A percentile compares a stretch with the other conserved stretches of the same genome.
Conservation (phyloP, 805 yeast species). For the Monosporozyma yasuniensis region DNA sequence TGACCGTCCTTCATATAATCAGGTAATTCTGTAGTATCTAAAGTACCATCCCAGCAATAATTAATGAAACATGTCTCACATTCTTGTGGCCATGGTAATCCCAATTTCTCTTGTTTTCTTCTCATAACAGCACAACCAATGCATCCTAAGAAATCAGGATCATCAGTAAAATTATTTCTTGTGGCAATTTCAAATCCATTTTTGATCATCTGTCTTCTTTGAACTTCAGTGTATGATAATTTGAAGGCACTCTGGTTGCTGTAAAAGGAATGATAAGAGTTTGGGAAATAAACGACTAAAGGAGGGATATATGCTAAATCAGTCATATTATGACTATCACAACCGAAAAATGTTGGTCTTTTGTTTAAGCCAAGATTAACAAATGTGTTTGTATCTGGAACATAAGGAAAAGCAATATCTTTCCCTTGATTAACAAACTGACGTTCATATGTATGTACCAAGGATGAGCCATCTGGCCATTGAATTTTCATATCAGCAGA, state of each 20-base stretch:
- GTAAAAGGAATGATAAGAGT: slow-evolving; percentile 52
- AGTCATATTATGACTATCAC: slow-evolving; percentile 58
- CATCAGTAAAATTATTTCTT: slow-evolving; percentile 57
- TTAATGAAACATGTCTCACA: slow-evolving; percentile 62
- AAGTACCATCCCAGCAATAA: slow-evolving; percentile 58
- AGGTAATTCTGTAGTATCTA: slow-evolving; percentile 27
- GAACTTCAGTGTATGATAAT: slow-evolving; percentile 50
- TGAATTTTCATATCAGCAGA: slow-evolving; percentile 50
- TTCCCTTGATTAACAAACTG: slow-evolving; percentile 48
- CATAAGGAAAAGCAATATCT: slow-evolving; percentile 66
- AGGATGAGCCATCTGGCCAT: slow-evolving; percentile 65
- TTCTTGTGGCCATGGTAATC: slow-evolving; percentile 50
- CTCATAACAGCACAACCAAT: slow-evolving; percentile 76
- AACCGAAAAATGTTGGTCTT: slow-evolving; percentile 76
- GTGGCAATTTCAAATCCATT: slow-evolving; percentile 72
- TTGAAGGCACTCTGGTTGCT: slow-evolving; percentile 71
- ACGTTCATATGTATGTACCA: slow-evolving; percentile 48
- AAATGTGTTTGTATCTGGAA: slow-evolving; percentile 62
- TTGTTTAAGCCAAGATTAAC: slow-evolving; percentile 51
- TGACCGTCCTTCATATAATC: slow-evolving; percentile 11
- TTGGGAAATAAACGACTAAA: slow-evolving; percentile 65
- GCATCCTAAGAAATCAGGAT: slow-evolving; percentile 62
- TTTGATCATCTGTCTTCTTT: slow-evolving; percentile 49
- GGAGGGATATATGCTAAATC: slow-evolving; percentile 53
- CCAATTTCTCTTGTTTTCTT: slow-evolving; percentile 63